A percentile compares a stretch with the other conserved stretches of the same genome.
These are phyloP conservation scores for Sarocladiaceae sp. DNA, from an alignment of 2,329 filamentous ascomycete genomes.

Conservation along the genomic window DNA sequence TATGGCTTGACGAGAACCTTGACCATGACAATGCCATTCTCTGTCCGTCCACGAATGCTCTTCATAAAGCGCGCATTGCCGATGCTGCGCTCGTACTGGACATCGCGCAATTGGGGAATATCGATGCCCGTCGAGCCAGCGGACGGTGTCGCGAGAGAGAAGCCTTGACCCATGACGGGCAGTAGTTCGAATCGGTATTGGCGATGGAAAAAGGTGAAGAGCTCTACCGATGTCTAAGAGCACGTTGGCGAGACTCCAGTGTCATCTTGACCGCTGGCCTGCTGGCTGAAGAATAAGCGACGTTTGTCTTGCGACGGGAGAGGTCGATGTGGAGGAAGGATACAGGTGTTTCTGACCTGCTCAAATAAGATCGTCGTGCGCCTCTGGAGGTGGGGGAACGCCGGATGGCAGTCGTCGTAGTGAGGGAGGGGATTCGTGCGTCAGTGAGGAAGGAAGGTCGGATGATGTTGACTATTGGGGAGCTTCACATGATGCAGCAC, in stretches of 20 bases:
- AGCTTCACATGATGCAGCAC: constrained; percentile 8
- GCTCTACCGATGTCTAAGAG: background rate
- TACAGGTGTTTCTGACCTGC: background rate
- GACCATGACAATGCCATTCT: constrained; percentile 86
- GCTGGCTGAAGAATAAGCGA: background rate
- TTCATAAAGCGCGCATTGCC: constrained; percentile 95
- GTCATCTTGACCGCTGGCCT: background rate
- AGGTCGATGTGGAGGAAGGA: background rate
- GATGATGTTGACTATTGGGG: background rate
- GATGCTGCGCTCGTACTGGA: constrained; percentile 88
- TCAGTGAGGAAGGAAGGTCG: background rate
- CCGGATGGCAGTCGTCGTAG: background rate
- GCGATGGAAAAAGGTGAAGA: background rate
- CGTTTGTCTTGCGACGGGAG: background rate
- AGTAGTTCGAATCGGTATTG: background rate
- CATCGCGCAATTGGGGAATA: constrained; percentile 82
- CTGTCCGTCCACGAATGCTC: constrained; percentile 84
- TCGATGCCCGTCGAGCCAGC: constrained; percentile 92
- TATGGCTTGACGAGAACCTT: constrained; percentile 95
- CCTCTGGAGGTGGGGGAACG: background rate
- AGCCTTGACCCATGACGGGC: constrained; percentile 82
- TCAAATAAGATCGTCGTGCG: background rate
- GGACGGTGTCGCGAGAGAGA: constrained; percentile 87
- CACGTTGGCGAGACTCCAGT: background rate
- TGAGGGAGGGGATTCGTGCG: background rate